phyloP scores from a whole-genome alignment of 345 rosid genomes.

The Bruguiera sexangula region DNA sequence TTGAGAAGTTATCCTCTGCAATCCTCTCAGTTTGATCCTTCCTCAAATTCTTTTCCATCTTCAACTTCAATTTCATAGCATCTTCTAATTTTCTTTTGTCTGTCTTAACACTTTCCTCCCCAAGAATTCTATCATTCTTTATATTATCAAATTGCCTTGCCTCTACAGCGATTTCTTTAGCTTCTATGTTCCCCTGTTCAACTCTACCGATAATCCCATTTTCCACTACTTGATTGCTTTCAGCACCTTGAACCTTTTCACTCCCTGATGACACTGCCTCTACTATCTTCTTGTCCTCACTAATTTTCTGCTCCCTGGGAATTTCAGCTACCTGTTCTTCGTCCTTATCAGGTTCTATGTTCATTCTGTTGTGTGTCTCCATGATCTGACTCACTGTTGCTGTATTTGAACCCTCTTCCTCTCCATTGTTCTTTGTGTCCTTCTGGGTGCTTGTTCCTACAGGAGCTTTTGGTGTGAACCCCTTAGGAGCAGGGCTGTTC shows the following conservation, averaged over 20 bases:
- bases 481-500: conserved; percentile 47
- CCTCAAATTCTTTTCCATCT: conserved; percentile 20
- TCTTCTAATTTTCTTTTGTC: conserved; percentile 26
- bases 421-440: conserved; percentile 38
- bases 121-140: conserved; percentile 9
- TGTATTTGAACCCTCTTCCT: conserved; percentile 34
- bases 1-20: conserved; percentile 46
- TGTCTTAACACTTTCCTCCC: conserved; percentile 12
- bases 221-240: conserved; percentile 18
- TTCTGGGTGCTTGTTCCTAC: conserved; percentile 43
- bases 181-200: conserved; percentile 16
- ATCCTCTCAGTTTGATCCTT: conserved; percentile 53
- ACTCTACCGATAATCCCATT: conserved; percentile 35
- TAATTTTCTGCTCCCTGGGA: conserved; percentile 19
- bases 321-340: conserved; percentile 32
- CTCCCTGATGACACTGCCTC: conserved; percentile 20
- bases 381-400: conserved; percentile 20
- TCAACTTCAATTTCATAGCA: conserved; percentile 35
- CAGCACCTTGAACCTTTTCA: conserved; percentile 9
- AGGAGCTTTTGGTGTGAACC: conserved; percentile 44
- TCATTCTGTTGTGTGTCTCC: conserved; percentile 21
- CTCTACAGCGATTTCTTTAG: conserved; percentile 15
- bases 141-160: conserved; percentile 13
- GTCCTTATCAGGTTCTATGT: conserved; percentile 27
- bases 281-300: conserved; percentile 24